Percentiles rank a stretch among this genome's conserved stretches.
Evolutionary conservation across 148 eudicot species (phyloP).

Genomic region (Camellia lanceoleosa): DNA sequence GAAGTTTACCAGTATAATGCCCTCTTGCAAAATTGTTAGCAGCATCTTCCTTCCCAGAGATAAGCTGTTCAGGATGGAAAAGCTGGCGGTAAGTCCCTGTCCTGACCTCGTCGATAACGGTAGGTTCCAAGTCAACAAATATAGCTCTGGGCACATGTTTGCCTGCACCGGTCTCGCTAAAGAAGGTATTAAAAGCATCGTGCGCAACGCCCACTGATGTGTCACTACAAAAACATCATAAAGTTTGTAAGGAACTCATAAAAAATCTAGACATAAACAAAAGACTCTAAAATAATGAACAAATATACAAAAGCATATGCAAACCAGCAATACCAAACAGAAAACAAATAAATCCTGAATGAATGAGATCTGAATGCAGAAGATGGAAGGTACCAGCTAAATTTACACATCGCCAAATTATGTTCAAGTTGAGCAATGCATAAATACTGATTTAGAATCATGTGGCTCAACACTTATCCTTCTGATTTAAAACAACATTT

Average conservation of each 20-base stretch:
- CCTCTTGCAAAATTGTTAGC: conserved; percentile 66
- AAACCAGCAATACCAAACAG: neutral
- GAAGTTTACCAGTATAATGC: conserved; percentile 46
- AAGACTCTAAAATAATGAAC: neutral
- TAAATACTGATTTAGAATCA: neutral
- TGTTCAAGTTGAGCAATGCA: neutral
- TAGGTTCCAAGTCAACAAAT: conserved; percentile 60
- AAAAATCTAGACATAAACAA: neutral
- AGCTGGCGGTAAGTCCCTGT: conserved; percentile 58
- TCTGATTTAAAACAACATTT: neutral
- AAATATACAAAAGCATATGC: neutral
- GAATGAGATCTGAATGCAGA: neutral
- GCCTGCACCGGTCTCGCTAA: conserved; percentile 58
- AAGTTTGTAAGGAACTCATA: neutral
- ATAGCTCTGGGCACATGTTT: conserved; percentile 60
- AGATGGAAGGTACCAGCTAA: neutral
- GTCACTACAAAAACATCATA: conserved; percentile 34
- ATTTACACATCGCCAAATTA: neutral
- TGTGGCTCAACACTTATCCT: neutral
- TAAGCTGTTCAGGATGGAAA: conserved; percentile 61
- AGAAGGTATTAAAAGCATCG: conserved; percentile 63
- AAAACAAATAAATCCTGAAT: neutral
- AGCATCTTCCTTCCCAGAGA: conserved; percentile 59
- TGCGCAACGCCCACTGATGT: conserved; percentile 34
- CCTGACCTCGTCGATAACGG: conserved; percentile 53